Base-by-base conservation (phyloP, 371 early-diverging fungal genomes). In the Mucor indicus region DNA sequence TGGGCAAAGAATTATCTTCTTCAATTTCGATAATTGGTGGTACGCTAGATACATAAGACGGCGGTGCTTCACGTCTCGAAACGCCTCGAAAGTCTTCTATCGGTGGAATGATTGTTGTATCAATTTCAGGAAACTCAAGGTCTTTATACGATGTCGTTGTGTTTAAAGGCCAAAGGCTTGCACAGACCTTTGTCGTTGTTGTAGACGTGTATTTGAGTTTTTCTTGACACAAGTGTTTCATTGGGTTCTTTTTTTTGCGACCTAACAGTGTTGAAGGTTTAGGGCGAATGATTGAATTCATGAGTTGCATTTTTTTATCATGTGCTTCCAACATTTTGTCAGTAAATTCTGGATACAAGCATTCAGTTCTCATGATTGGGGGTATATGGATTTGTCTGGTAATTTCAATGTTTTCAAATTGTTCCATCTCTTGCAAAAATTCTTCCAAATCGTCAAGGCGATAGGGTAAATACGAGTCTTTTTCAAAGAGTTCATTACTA, bases 221-320 rank as follows among this genome's bases (percentile, higher is more conserved):
- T 24, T 49, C 17, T 20, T 16, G 30, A 22, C 16, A 25, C 1
- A 57, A n/a, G n/a, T n/a, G n/a, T n/a, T n/a, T n/a, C n/a, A n/a
- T n/a, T n/a, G n/a, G n/a, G n/a, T n/a, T n/a, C n/a, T n/a, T n/a
- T n/a, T n/a, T n/a, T n/a, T n/a, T n/a, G n/a, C n/a, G n/a, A n/a
- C n/a, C n/a, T n/a, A n/a, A n/a, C n/a, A 21, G 13, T 57, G 51
- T 24, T 51, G 51, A 38, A 57, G 42, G 1, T 19, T 16, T 6
- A 4, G 52, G 51, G 11, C 25, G 42, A 7, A 51, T 23, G 11
- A 36, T 41, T 4, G 31, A 17, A 12, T 20, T 45, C 2, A 43
- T 27, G 0, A 51, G 15, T 25, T 40, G 17, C 0, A 51, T 51
- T 23, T 42, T 27, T 19, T 57, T 57, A 13, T 46, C 38, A 24